phyloP scores from a whole-genome alignment of 2,329 filamentous ascomycete species.

The Alternaria panax region DNA sequence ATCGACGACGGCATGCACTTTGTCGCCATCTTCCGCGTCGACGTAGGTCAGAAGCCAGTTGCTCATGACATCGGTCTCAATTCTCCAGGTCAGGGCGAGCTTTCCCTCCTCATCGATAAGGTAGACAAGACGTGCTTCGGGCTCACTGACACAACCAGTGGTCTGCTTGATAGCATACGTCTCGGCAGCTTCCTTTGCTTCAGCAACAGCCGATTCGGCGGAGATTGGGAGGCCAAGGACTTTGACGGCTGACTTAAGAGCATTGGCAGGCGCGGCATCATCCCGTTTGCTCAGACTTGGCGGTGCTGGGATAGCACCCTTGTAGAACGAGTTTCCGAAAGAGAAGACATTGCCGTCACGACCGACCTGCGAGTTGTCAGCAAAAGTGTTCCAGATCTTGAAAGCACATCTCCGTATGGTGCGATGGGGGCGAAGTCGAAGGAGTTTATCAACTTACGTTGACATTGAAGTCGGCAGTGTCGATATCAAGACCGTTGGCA shows the following conservation, averaged over 20 bases:
- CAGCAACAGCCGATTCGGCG: constrained; percentile 51
- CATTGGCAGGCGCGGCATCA: constrained; percentile 54
- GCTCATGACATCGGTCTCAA: constrained; percentile 64
- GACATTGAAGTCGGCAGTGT: constrained; percentile 68
- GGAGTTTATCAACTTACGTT: constrained; percentile 56
- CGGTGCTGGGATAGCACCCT: constrained; percentile 51
- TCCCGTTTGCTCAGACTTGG: constrained; percentile 53
- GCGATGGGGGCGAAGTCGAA: neutral
- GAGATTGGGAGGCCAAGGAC: constrained; percentile 54
- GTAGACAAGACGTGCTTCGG: constrained; percentile 65
- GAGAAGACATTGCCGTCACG: constrained; percentile 65
- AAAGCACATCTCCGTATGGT: neutral
- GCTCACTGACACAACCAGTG: constrained; percentile 59
- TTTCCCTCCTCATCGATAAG: constrained; percentile 58
- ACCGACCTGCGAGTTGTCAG: constrained; percentile 51
- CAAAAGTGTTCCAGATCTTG: neutral
- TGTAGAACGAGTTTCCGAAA: constrained; percentile 61
- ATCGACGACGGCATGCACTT: constrained; percentile 64
- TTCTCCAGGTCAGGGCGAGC: constrained; percentile 63
- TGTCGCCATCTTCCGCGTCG: constrained; percentile 57
- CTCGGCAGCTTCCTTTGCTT: constrained; percentile 46
- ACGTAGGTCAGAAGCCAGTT: constrained; percentile 69
- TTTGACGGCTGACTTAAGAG: constrained; percentile 53
- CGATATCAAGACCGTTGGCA: constrained; percentile 64
- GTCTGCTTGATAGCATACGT: constrained; percentile 58